Conservation (phyloP, 371 early-diverging fungal genomes). For the Mucor saturninus region DNA sequence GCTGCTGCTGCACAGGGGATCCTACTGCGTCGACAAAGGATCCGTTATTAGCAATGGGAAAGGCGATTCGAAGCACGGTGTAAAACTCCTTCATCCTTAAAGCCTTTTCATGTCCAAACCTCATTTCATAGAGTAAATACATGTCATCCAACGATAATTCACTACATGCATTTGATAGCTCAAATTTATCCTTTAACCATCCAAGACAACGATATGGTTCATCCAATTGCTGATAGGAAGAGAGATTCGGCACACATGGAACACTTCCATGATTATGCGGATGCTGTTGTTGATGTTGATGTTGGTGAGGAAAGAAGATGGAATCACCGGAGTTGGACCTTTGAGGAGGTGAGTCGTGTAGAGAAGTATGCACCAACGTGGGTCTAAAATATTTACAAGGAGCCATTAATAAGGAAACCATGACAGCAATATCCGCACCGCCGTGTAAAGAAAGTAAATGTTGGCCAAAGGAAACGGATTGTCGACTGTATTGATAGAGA, state of each 20-base stretch:
- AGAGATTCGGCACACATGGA: constrained; percentile 34
- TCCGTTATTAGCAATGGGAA: constrained; percentile 22
- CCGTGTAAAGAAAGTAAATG: constrained; percentile 50
- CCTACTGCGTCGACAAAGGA: neutral
- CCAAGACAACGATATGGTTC: constrained; percentile 48
- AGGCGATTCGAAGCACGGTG: constrained; percentile 44
- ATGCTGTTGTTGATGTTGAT: neutral
- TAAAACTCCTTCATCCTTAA: constrained; percentile 36
- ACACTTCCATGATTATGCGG: constrained; percentile 14
- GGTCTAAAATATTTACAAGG: constrained; percentile 41
- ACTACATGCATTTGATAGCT: constrained; percentile 18
- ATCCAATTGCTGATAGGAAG: constrained; percentile 33
- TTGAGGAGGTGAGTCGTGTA: constrained; percentile 6
- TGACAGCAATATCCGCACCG: constrained; percentile 58
- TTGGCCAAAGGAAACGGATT: constrained; percentile 53
- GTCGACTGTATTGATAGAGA: constrained; percentile 69
- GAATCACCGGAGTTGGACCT: constrained; percentile 12
- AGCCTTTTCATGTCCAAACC: constrained; percentile 41
- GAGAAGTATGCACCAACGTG: neutral
- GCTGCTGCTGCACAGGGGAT: constrained; percentile 1
- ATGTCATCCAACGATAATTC: constrained; percentile 38
- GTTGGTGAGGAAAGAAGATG: neutral
- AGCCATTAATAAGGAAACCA: constrained; percentile 54
- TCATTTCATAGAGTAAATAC: constrained; percentile 34
- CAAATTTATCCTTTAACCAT: constrained; percentile 48